Percentiles rank a stretch among this genome's conserved stretches.
Conservation (phyloP, 495 filamentous ascomycete species). For the Trichoderma parareesei region DNA sequence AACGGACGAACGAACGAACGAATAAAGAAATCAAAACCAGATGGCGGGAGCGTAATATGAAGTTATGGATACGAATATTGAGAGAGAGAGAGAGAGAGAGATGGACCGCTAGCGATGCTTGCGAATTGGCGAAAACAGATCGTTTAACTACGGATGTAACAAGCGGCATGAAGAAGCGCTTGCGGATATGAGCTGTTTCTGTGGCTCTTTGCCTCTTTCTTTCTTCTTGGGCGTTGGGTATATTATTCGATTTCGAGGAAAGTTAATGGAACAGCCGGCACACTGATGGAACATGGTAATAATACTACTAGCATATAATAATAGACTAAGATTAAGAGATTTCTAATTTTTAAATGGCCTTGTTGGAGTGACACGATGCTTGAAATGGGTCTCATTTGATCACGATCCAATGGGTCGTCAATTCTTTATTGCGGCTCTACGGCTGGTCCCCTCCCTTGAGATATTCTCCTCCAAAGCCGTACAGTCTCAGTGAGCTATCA, state of each 20-base stretch:
- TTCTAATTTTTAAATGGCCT: too few relatives aligned
- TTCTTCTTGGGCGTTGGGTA: neutral
- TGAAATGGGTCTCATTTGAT: too few relatives aligned
- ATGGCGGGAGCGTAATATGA: neutral
- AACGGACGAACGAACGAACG: too few relatives aligned
- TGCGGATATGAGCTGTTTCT: neutral
- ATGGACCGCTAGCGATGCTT: neutral
- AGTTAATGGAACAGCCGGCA: neutral
- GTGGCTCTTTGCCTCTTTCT: neutral
- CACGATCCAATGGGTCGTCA: too few relatives aligned
- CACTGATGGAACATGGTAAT: neutral
- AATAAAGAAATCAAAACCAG: neutral
- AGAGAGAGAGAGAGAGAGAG: neutral
- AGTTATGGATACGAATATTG: constrained; percentile 2
- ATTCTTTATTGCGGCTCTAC: neutral
- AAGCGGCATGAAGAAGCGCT: neutral
- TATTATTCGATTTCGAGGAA: neutral
- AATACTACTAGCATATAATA: neutral
- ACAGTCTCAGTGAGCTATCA: constrained; percentile 72
- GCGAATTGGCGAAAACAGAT: neutral
- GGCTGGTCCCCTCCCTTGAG: neutral
- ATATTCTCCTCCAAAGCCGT: constrained; percentile 38
- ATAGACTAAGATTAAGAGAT: neutral
- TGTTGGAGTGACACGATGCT: too few relatives aligned
- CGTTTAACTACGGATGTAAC: neutral